Base-by-base conservation (phyloP, 2,329 filamentous ascomycete genomes). In the Talaromyces rugulosus region DNA sequence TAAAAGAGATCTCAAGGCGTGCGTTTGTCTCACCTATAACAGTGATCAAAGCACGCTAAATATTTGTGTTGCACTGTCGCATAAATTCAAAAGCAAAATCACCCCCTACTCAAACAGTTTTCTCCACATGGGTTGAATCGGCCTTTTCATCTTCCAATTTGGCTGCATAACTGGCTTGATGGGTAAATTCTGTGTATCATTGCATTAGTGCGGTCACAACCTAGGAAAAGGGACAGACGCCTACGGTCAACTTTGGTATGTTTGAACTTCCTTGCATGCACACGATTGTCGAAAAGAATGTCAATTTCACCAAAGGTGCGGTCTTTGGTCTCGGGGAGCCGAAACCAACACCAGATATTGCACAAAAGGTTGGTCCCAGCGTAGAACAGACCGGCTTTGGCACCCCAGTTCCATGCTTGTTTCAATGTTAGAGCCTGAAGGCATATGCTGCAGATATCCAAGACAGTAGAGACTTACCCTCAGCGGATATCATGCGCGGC, bases 401-500 rank as follows among this genome's bases (percentile, higher is more conserved):
- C 95, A 64, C 86, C 83, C 92, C 92, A 96, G 75, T 95, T 81
- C 92, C 93, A 96, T 0, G 87, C 89, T 1, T 1, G 18, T 56
- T 4, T 36, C 36, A 14, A 27, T n/a, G 12, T 23, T 16, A 53
- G 33, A 53, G 23, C 23, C 2, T 23, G 23, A 23, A 23, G 23
- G 23, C 23, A 7, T 6, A n/a, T 12, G 8, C 11, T 4, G 2
- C 11, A 14, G 8, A 7, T 42, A 5, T 12, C 30, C 7, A 12
- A 54, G 14, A 42, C 31, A 40, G 33, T 18, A 40, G 33, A 7
- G 3, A 50, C 60, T 54, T 5, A 62, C 82, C 83, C 0, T 92
- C 91, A 77, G 96, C 96, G 47, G 96, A 83, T 92, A 96, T 96
- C 77, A 96, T 96, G 0, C 92, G 92, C 0, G 91, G 95, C 42